Evolutionary conservation across 306 rosid species (phyloP).

Genomic region (Glycyrrhiza uralensis): DNA sequence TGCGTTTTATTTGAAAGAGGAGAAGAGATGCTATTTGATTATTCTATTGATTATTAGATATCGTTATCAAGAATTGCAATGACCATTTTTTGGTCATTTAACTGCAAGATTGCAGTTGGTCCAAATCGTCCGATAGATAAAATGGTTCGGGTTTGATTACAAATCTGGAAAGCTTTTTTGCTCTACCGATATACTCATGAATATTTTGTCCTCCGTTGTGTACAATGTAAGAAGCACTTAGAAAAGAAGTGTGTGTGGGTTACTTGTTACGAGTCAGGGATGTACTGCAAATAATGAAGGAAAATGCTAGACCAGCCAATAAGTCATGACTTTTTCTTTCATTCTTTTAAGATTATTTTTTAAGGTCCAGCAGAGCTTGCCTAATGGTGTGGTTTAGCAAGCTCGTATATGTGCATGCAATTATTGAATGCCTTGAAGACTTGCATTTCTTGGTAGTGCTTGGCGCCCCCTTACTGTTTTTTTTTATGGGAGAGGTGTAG

Average conservation of each 20-base stretch:
- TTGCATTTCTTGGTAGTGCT: background rate
- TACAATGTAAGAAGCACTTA: background rate
- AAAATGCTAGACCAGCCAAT: background rate
- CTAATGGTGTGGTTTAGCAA: background rate
- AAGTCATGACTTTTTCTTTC: background rate
- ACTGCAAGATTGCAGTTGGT: background rate
- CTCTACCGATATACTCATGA: background rate
- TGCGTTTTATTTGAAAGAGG: background rate
- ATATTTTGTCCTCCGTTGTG: background rate
- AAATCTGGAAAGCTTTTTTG: background rate
- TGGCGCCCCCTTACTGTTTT: background rate
- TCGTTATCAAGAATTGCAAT: background rate
- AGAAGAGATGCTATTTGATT: background rate
- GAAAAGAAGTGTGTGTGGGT: background rate
- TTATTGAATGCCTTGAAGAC: background rate
- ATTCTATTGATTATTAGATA: background rate
- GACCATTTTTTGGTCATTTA: background rate
- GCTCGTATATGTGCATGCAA: background rate
- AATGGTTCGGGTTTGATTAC: background rate
- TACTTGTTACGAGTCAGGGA: background rate
- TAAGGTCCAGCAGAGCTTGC: background rate
- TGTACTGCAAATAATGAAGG: background rate
- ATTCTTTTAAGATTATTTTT: background rate
- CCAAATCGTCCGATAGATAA: background rate
- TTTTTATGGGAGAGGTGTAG: background rate